Percentiles rank a stretch among this genome's conserved stretches.
These are phyloP conservation scores for Vanderwaltozyma yarrowii DNA, from an alignment of 805 yeast genomes.

Conservation along the genomic window DNA sequence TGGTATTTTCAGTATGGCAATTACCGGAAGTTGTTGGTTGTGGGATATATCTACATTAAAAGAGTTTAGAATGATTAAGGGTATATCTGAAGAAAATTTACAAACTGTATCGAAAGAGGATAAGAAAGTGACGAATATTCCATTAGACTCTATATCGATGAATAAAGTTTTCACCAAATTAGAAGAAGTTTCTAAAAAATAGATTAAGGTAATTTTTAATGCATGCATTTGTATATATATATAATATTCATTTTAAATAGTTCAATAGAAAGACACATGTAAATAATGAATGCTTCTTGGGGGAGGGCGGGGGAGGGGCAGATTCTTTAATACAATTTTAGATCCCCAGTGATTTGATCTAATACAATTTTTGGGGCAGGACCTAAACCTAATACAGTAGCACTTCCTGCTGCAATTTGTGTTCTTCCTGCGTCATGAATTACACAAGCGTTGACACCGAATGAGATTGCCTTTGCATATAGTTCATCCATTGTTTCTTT, in stretches of 20 bases:
- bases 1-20: constrained; percentile 59
- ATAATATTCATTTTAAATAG: too few species aligned
- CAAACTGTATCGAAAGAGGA: background rate
- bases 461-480: constrained; percentile 68
- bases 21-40: constrained; percentile 72
- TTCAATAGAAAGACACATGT: too few species aligned
- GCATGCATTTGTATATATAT: too few species aligned
- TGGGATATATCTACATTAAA: constrained; percentile 56
- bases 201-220: too few species aligned
- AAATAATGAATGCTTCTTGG: too few species aligned
- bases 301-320: too few species aligned
- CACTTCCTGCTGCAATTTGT: constrained; percentile 91
- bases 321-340: constrained; percentile 55
- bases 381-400: constrained; percentile 93
- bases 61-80: constrained; percentile 40
- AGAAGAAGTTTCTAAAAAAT: background rate
- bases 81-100: background rate
- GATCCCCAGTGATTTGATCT: constrained; percentile 71
- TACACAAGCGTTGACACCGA: constrained; percentile 68
- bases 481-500: constrained; percentile 63
- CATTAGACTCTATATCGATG: background rate
- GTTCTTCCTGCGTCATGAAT: constrained; percentile 97
- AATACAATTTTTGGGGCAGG: constrained; percentile 83
- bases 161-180: background rate
- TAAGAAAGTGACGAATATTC: background rate